These are phyloP conservation scores for Exserohilum rostratum DNA, from an alignment of 2,329 filamentous ascomycete genomes.

Conservation along the genomic window DNA sequence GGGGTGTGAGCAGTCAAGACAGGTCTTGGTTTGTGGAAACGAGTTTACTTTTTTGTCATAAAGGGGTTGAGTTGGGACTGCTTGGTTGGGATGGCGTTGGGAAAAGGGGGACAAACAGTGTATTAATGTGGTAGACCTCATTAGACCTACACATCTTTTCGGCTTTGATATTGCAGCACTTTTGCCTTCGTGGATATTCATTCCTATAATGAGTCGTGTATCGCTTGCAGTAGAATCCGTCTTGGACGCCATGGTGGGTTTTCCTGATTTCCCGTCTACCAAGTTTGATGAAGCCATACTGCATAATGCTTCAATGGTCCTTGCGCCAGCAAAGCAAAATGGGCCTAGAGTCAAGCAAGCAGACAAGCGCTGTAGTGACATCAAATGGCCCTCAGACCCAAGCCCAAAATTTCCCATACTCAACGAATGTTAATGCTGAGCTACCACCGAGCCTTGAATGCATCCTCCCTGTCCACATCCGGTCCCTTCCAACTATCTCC, in stretches of 20 bases:
- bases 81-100: background rate
- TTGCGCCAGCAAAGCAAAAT: no score
- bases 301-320: no score
- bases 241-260: no score
- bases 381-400: background rate
- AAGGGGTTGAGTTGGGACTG: background rate
- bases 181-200: no score
- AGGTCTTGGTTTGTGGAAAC: background rate
- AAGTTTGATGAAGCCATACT: no score
- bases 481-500: slow-evolving; percentile 22
- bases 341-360: no score
- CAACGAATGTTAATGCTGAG: background rate
- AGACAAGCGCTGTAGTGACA: no score
- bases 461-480: background rate
- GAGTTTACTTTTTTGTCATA: background rate
- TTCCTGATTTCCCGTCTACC: no score
- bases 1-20: background rate
- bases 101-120: background rate
- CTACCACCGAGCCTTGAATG: background rate
- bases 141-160: background rate
- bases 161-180: background rate
- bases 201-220: no score
- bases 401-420: background rate
- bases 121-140: background rate
- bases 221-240: background rate